Conservation (phyloP, 768 basidiomycete genomes). For the Phanerochaete carnosa region DNA sequence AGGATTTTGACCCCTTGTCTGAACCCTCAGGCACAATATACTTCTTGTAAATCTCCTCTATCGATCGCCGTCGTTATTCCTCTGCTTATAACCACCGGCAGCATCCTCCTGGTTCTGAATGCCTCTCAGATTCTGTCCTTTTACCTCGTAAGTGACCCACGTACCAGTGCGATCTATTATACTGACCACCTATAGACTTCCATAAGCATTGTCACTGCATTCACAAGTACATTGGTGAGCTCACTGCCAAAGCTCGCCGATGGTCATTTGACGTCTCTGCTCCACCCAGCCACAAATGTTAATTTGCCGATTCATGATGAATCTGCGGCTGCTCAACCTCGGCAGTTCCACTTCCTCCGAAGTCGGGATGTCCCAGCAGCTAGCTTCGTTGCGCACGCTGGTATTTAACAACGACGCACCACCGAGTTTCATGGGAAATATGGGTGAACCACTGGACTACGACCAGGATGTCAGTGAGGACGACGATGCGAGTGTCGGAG, state of each 20-base stretch:
- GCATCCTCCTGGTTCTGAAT: neutral
- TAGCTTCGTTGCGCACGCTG: no score
- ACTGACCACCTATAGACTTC: neutral
- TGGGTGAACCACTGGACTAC: neutral
- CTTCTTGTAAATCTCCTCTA: neutral
- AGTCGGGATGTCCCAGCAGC: neutral
- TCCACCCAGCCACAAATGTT: neutral
- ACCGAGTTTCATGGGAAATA: neutral
- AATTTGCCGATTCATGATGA: neutral
- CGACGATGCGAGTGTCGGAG: no score
- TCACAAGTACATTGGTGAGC: no score
- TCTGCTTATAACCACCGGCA: neutral
- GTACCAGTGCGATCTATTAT: neutral
- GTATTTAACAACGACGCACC: neutral
- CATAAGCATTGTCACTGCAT: neutral
- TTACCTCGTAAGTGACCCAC: neutral
- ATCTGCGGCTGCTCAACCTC: neutral
- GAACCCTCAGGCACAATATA: neutral
- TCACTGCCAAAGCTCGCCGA: neutral
- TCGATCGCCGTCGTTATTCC: neutral
- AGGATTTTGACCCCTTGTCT: neutral
- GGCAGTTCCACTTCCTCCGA: neutral
- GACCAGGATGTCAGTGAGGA: no score
- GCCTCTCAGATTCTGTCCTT: neutral
- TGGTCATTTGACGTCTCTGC: no score